A percentile compares a stretch with the other conserved stretches of the same genome.
phyloP scores from a whole-genome alignment of 2,329 filamentous ascomycete species.

The Pseudocercospora vitis region DNA sequence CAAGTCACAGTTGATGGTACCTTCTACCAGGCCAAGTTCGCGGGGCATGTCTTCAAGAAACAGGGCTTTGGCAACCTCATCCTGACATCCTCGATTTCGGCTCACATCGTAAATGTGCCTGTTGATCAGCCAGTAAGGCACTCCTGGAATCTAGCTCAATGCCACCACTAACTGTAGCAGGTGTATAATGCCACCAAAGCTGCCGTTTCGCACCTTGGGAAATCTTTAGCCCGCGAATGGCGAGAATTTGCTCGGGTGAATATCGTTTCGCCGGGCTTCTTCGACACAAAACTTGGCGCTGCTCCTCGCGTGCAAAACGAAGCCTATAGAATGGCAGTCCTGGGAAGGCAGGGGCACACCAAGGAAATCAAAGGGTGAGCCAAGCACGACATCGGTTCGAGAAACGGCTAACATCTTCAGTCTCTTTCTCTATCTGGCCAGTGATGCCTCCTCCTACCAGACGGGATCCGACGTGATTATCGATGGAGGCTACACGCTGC shows the following conservation, averaged over 20 bases:
- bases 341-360: conserved; percentile 44
- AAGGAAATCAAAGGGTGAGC: conserved; percentile 37
- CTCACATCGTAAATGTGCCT: conserved; percentile 40
- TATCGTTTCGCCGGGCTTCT: conserved; percentile 56
- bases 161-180: conserved; percentile 17
- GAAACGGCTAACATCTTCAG: neutral
- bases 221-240: conserved; percentile 44
- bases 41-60: conserved; percentile 44
- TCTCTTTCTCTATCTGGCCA: conserved; percentile 36
- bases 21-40: conserved; percentile 46
- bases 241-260: conserved; percentile 58
- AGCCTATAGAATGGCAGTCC: conserved; percentile 51
- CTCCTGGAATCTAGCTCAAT: neutral
- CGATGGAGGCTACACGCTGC: conserved; percentile 40
- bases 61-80: conserved; percentile 53
- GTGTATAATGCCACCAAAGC: conserved; percentile 60
- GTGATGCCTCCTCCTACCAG: conserved; percentile 36
- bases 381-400: neutral
- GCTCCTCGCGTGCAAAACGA: conserved; percentile 47
- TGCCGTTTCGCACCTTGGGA: conserved; percentile 39
- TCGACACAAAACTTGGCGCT: conserved; percentile 58
- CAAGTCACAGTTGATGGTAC: conserved; percentile 38
- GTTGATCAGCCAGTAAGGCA: conserved; percentile 55
- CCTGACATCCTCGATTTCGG: conserved; percentile 43
- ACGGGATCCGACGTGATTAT: conserved; percentile 38